Percentiles rank a stretch among this genome's conserved stretches.
Conservation (phyloP, 345 rosid genomes). For the rapeseed (Brassica napus) region DNA sequence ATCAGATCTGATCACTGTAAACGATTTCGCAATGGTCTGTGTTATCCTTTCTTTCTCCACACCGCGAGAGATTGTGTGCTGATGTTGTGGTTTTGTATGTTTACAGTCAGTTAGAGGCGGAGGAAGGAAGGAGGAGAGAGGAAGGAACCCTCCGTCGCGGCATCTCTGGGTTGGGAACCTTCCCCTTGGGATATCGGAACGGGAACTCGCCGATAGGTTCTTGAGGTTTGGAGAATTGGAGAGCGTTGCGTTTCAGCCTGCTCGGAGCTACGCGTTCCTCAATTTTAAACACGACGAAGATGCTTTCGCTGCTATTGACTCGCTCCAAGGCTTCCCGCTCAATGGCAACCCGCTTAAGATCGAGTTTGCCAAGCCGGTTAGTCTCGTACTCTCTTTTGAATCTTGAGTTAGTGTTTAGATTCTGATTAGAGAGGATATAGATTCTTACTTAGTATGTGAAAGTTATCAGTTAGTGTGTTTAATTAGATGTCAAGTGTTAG, state of each 20-base stretch:
- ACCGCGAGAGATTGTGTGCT: not conserved
- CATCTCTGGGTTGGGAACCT: constrained; percentile 96
- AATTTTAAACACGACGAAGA: constrained; percentile 68
- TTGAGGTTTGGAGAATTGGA: constrained; percentile 73
- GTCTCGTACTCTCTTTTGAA: constrained; percentile 40
- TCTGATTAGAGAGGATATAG: not conserved
- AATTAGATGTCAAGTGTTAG: not conserved
- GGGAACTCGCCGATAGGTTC: constrained; percentile 55
- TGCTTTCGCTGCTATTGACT: constrained; percentile 67
- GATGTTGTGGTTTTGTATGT: constrained; percentile 19
- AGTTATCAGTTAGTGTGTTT: not conserved
- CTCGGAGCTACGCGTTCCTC: constrained; percentile 80
- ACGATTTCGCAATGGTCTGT: not conserved
- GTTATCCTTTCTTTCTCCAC: not conserved
- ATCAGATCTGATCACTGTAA: constrained; percentile 5
- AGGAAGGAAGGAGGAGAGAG: constrained; percentile 44
- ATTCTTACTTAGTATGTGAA: not conserved
- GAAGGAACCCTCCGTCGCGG: constrained; percentile 67
- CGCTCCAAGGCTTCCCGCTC: constrained; percentile 75
- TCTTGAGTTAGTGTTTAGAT: not conserved
- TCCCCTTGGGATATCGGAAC: constrained; percentile 59
- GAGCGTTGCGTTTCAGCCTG: constrained; percentile 78
- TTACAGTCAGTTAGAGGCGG: constrained; percentile 47
- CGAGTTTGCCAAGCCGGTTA: constrained; percentile 99
- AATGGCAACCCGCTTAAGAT: constrained; percentile 83